These are phyloP conservation scores for Avena sativa DNA, from an alignment of 176 grass and related monocot species.

Conservation along the genomic window DNA sequence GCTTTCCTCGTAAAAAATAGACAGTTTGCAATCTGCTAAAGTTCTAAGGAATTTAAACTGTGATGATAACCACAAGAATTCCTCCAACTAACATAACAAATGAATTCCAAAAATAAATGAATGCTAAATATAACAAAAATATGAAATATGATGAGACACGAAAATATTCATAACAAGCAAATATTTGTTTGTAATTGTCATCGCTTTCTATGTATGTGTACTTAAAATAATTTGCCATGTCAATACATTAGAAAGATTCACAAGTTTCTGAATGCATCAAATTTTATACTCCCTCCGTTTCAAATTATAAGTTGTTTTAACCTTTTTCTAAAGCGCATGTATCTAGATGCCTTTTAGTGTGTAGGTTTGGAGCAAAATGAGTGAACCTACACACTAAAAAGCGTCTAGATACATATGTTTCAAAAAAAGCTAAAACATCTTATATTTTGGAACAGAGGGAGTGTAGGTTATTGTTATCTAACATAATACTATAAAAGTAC, in stretches of 20 bases:
- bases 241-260: not conserved
- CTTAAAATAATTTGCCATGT: not conserved
- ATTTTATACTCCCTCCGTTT: not conserved
- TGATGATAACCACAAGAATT: constrained; percentile 17
- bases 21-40: constrained; percentile 10
- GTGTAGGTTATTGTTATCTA: constrained; percentile 9
- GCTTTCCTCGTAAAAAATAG: not conserved
- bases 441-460: too few relatives aligned
- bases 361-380: too few relatives aligned
- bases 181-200: constrained; percentile 15
- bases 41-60: not conserved
- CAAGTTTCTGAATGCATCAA: constrained; percentile 11
- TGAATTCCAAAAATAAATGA: constrained; percentile 7
- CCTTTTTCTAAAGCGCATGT: too few relatives aligned
- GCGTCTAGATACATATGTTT: too few relatives aligned
- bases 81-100: not conserved
- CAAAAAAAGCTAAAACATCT: too few relatives aligned
- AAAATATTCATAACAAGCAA: not conserved
- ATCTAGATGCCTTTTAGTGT: too few relatives aligned
- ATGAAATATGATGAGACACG: not conserved
- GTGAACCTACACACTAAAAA: too few relatives aligned
- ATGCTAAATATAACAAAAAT: constrained; percentile 6
- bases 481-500: not conserved
- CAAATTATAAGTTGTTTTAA: too few relatives aligned
- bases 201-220: not conserved